Base-by-base conservation (phyloP, 2,329 filamentous ascomycete genomes). In the Allantophomopsis cytisporea region DNA sequence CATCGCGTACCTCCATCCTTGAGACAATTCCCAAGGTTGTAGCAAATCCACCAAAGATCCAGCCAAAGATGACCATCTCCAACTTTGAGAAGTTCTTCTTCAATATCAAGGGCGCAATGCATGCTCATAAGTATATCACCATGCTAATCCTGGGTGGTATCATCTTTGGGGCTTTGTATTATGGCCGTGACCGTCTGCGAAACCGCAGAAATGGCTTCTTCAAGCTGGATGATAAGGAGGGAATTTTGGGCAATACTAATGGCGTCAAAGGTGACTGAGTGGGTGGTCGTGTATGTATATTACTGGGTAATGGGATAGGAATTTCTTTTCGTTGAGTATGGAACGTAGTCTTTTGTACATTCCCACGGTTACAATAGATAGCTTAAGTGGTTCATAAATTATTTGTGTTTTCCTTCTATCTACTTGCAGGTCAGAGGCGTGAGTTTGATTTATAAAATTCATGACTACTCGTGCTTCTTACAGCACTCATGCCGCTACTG, bases 11-110 rank as follows among this genome's bases (percentile, higher is more conserved):
- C 1, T 57, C 55, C 5, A 58, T 58, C 16, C 48, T 57, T 11
- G 55, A 58, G 41, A 57, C 55, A 6, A 63, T 73, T 35, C 64
- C 64, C 28, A 65, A 69, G 41, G 62, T 72, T 40, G 59, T 69
- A 38, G 54, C 61, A 33, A 63, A 60, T 21, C 65, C 68, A 5
- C 52, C 82, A 36, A 76, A 78, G 54, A 81, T 93, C 57, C 71
- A 73, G 53, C 68, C 81, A 23, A 91, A 89, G 64, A 76, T 81
- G 45, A 87, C 83, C n/a, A 78, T 83, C 42, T 78, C 75, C 39
- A 69, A 70, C 41, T 63, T 89, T 45, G 73, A 80, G 53, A 80
- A 83, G 59, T 62, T 85, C 43, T 83, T 85, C 61, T 76, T 79
- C 47, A 72, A 80, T 51, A 69, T 80, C 39, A 65, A 71, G 48